A percentile compares a stretch with the other conserved stretches of the same genome.
These are phyloP conservation scores for Paecilomyces dactylethromorphus DNA, from an alignment of 2,329 filamentous ascomycete species.

Conservation along the genomic window DNA sequence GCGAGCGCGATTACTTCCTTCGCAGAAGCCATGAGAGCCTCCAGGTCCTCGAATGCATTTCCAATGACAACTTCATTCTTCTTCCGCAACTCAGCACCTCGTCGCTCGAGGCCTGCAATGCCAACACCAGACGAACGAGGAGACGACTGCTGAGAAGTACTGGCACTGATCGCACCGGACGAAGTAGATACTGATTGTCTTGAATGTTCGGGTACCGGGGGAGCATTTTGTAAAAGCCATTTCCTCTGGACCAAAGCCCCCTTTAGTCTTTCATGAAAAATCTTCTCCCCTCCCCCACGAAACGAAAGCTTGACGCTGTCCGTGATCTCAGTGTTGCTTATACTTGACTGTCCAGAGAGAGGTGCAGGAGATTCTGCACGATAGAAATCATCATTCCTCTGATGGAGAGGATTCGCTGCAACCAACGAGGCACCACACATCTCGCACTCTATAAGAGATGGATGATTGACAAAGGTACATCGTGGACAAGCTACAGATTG, in stretches of 20 bases:
- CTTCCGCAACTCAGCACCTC: slow-evolving; percentile 75
- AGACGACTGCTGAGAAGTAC: slow-evolving; percentile 16
- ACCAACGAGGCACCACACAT: slow-evolving; percentile 77
- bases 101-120: slow-evolving; percentile 85
- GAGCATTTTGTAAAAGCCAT: slow-evolving; percentile 87
- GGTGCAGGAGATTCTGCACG: slow-evolving; percentile 76
- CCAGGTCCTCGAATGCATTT: slow-evolving; percentile 89
- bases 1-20: slow-evolving; percentile 94
- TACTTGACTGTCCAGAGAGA: slow-evolving; percentile 43
- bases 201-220: slow-evolving; percentile 66
- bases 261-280: slow-evolving; percentile 84
- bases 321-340: slow-evolving; percentile 52
- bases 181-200: slow-evolving; percentile 25
- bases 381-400: slow-evolving; percentile 14
- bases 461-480: slow-evolving; percentile 92
- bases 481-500: slow-evolving; percentile 58
- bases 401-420: slow-evolving; percentile 43
- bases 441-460: slow-evolving; percentile 77
- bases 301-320: slow-evolving; percentile 91
- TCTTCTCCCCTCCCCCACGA: slow-evolving; percentile 77
- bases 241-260: slow-evolving; percentile 84
- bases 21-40: slow-evolving; percentile 93
- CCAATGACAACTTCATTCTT: slow-evolving; percentile 93
- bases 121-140: slow-evolving; percentile 60
- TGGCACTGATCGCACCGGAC: slow-evolving; percentile 15